A percentile compares a stretch with the other conserved stretches of the same genome.
Evolutionary conservation across 1,139 yeast genomes (phyloP).

Genomic region (Candida gigantensis): DNA sequence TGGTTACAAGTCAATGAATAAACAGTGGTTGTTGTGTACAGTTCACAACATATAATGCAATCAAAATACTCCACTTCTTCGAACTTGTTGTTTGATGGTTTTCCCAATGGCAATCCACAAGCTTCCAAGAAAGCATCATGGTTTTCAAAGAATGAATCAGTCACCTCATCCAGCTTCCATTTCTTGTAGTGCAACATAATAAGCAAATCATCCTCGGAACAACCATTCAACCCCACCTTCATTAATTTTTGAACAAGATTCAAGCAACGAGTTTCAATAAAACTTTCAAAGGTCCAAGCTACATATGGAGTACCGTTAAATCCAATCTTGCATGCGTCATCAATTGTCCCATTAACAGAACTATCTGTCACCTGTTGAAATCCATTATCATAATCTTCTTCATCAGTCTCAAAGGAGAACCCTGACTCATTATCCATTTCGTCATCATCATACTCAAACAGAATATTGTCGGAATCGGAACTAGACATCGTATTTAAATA

Average conservation of each 20-base stretch:
- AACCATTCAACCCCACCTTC: conserved; percentile 29
- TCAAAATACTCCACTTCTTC: conserved; percentile 29
- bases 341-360: conserved; percentile 10
- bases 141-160: conserved; percentile 66
- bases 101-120: conserved; percentile 47
- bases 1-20: conserved; percentile 72
- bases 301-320: conserved; percentile 20
- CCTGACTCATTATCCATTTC: conserved; percentile 17
- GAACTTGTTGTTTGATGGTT: conserved; percentile 21
- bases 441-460: conserved; percentile 25
- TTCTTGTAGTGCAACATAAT: conserved; percentile 57
- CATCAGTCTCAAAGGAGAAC: conserved; percentile 15
- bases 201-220: conserved; percentile 45
- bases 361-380: too few relatives aligned
- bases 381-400: conserved; percentile 13
- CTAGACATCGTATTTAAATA: conserved; percentile 17
- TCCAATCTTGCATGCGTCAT: conserved; percentile 11
- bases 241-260: conserved; percentile 21
- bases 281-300: conserved; percentile 31
- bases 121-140: conserved; percentile 41
- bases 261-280: conserved; percentile 23
- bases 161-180: conserved; percentile 75
- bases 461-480: conserved; percentile 16
- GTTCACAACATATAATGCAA: conserved; percentile 76
- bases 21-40: conserved; percentile 34